These are phyloP conservation scores for Cystofilobasidium capitatum DNA, from an alignment of 768 basidiomycete genomes.

Conservation along the genomic window DNA sequence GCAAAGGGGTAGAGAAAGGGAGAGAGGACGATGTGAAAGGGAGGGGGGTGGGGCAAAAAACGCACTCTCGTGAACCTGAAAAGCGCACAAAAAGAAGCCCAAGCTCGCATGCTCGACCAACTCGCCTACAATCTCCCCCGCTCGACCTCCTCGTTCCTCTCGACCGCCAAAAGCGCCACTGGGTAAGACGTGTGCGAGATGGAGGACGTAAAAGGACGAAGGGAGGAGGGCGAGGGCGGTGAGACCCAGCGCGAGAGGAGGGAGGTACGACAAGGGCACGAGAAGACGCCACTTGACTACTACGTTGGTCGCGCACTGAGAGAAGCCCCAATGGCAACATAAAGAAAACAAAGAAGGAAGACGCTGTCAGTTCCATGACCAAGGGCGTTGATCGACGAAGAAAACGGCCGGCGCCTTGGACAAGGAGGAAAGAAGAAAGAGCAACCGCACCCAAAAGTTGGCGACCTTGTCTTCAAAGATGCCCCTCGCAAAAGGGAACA, in stretches of 20 bases:
- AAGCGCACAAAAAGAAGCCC: conserved; percentile 92
- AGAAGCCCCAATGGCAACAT: neutral
- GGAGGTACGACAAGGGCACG: conserved; percentile 45
- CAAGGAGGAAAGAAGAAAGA: neutral
- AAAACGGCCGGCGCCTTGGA: neutral
- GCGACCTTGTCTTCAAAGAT: conserved; percentile 52
- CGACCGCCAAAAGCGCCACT: conserved; percentile 36
- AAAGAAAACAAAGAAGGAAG: neutral
- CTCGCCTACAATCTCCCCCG: conserved; percentile 64
- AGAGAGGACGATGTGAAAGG: no score
- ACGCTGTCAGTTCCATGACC: neutral
- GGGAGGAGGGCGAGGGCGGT: conserved; percentile 62
- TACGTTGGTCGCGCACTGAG: conserved; percentile 70
- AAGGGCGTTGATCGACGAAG: neutral
- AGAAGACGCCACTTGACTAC: conserved; percentile 67
- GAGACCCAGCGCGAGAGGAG: conserved; percentile 56
- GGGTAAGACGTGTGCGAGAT: conserved; percentile 17
- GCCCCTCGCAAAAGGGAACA: conserved; percentile 85
- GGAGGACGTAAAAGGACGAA: conserved; percentile 34
- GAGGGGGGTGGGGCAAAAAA: neutral
- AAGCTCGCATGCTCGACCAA: conserved; percentile 45
- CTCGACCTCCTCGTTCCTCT: conserved; percentile 47
- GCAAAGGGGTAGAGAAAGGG: no score
- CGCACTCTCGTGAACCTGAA: conserved; percentile 80
- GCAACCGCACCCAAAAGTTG: conserved; percentile 66